Conservation (phyloP, 2,329 filamentous ascomycete genomes). For the Diaporthe citriasiana region DNA sequence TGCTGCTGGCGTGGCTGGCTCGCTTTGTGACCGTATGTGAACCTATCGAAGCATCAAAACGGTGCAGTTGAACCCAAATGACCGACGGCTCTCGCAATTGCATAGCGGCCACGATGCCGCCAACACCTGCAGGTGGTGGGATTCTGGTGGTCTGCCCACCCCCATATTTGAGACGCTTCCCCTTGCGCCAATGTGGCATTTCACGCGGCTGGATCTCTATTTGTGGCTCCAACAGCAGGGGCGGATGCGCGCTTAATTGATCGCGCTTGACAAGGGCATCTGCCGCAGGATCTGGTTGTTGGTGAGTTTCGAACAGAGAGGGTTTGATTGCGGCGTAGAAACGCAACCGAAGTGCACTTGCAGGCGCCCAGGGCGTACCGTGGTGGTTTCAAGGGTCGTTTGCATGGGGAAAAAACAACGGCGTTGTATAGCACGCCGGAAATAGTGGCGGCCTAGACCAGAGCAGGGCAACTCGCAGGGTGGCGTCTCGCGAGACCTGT, state of each 20-base stretch:
- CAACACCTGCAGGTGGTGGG: not conserved
- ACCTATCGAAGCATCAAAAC: slow-evolving; percentile 11
- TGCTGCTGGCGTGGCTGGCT: slow-evolving; percentile 17
- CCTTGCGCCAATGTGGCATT: slow-evolving; percentile 15
- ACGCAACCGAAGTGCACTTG: not conserved
- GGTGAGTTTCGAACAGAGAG: slow-evolving; percentile 7
- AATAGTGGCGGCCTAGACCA: slow-evolving; percentile 17
- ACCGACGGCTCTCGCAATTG: not conserved
- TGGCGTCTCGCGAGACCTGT: slow-evolving; percentile 1
- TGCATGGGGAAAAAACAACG: not conserved
- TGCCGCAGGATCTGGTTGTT: slow-evolving; percentile 10
- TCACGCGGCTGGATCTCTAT: not conserved
- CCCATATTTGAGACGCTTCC: slow-evolving; percentile 4
- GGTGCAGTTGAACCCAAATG: not conserved
- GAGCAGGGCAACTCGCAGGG: not conserved
- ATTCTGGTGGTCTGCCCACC: not conserved
- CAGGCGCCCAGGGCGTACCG: not conserved
- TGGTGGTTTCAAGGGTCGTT: not conserved
- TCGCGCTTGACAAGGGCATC: not conserved
- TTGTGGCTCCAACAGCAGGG: not conserved
- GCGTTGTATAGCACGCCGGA: not conserved
- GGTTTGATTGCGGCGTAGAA: slow-evolving; percentile 12
- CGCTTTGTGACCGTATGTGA: not conserved
- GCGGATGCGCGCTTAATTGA: not conserved
- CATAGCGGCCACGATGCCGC: not conserved